Percentiles rank a stretch among this genome's conserved stretches.
Conservation (phyloP, 164 flowering plant species). For the Chloranthus sessilifolius region DNA sequence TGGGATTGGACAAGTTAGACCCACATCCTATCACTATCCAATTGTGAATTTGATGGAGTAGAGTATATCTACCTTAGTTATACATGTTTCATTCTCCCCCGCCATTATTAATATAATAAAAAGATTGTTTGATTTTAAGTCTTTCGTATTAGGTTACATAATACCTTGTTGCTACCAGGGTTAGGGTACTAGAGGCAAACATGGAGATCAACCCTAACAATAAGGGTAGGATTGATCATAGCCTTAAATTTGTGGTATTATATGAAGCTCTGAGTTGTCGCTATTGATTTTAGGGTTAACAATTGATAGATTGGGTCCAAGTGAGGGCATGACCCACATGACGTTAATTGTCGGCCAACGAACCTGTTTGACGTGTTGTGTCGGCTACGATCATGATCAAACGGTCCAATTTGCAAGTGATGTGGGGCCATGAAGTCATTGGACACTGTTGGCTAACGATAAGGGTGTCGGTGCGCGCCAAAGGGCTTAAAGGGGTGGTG, state of each 20-base stretch:
- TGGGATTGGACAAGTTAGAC: too few relatives aligned
- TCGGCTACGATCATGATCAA: background rate
- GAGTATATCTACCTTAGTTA: too few relatives aligned
- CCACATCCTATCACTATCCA: too few relatives aligned
- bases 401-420: background rate
- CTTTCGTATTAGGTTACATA: too few relatives aligned
- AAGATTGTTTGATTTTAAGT: too few relatives aligned
- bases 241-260: background rate
- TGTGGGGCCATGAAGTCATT: background rate
- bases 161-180: too few relatives aligned
- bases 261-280: background rate
- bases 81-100: too few relatives aligned
- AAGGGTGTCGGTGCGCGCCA: conserved; percentile 5
- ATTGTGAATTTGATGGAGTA: too few relatives aligned
- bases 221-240: background rate
- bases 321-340: background rate
- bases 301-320: background rate
- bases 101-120: too few relatives aligned
- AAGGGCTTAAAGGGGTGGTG: background rate
- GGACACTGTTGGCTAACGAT: background rate
- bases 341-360: background rate
- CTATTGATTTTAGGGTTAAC: background rate
- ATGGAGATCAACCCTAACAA: too few relatives aligned
- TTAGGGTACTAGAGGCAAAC: too few relatives aligned
- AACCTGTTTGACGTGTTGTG: too few relatives aligned